Conservation (phyloP, 2,329 filamentous ascomycete species). For the Cladophialophora yegresii region DNA sequence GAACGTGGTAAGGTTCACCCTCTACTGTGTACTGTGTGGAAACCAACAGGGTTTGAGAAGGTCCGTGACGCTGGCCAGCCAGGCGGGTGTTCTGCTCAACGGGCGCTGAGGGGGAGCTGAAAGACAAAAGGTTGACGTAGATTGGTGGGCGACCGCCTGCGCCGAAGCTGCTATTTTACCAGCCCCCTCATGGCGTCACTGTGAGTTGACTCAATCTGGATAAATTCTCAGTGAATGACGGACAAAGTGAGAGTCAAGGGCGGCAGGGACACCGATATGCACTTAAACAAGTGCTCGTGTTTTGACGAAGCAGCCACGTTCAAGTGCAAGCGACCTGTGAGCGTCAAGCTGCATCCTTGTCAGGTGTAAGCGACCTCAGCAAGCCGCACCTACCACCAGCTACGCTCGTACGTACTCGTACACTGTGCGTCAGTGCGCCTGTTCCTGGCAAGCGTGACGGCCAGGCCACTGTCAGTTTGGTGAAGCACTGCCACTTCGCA, state of each 20-base stretch:
- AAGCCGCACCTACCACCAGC: no score
- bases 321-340: not conserved
- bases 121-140: not conserved
- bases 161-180: not conserved
- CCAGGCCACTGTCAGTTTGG: not conserved
- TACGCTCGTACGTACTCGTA: not conserved
- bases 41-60: conserved; percentile 6
- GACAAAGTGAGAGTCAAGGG: not conserved
- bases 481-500: not conserved
- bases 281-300: not conserved
- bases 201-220: not conserved
- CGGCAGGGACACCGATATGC: not conserved
- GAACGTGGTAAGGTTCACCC: conserved; percentile 1
- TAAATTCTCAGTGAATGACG: not conserved
- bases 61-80: conserved; percentile 6
- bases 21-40: not conserved
- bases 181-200: not conserved
- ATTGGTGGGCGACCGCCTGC: not conserved
- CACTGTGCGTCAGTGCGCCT: not conserved
- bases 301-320: not conserved
- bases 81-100: not conserved
- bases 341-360: not conserved
- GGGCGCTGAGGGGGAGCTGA: not conserved
- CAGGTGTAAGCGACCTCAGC: no score
- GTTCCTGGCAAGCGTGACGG: not conserved